Base-by-base conservation (phyloP, 192 early-diverging fungal species). In the Gaertneriomyces semiglobifer region DNA sequence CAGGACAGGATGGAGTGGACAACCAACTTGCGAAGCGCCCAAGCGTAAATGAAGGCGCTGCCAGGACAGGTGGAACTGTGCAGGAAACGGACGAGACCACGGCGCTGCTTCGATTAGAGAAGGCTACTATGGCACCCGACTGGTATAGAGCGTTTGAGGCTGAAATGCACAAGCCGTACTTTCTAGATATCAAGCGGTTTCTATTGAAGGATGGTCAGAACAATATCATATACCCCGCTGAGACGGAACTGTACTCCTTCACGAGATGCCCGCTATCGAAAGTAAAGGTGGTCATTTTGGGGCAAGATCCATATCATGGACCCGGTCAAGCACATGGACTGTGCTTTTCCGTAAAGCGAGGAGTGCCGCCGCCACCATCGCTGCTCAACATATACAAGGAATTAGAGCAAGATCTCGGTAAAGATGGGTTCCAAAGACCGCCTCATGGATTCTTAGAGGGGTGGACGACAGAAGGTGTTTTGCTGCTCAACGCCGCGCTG, bases 311-410 rank as follows among this genome's bases (percentile, higher is more conserved):
- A 33, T 93, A 81, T 86, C 93, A 88, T 74, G 86, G 86, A 0
- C 77, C 83, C 0, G 78, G 78, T 51, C 92, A 94, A 72, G 93
- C 95, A 4, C 93, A 95, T 64, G 95, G 70, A 2, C 78, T 96
- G 41, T 92, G 90, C 70, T 96, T 98, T 70, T 94, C 92, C 65
- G 96, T 98, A 45, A 71, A 79, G 43, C 86, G 88, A 43, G 88
- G 87, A 5, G 88, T 97, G 1, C 68, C 62, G 5, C 64, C 74
- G 6, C 96, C 96, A 40, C 96, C 94, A 40, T 95, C 93, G 10
- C 83, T 98, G 38, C 63, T 84, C 25, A 98, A 98, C 77, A 98
- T 98, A 70, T 97, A 88, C 77, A 88, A 86, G 65, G 91, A 85
- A 39, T 73, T 98, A 8, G 69, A 85, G 42, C 73, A 48, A 38